Evolutionary conservation across 148 eudicot genomes (phyloP), one percentile per base, ranked within the genome.

Genomic region (Salicornia ramosissima): DNA sequence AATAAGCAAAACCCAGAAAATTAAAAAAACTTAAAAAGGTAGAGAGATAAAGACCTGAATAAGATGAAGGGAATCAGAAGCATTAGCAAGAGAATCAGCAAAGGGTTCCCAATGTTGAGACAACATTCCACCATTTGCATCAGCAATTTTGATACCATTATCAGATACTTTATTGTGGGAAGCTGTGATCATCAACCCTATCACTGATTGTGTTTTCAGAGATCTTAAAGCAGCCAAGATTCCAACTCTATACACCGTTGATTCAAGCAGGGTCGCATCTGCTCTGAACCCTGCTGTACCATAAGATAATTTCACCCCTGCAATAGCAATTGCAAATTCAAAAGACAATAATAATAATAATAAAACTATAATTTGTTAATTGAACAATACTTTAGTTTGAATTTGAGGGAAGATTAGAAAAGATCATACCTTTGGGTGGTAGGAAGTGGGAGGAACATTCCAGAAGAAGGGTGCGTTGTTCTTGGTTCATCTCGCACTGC

Each of bases 131-230:
- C 98, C 98, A 70, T 77, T 73, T 0, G 90, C 86, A 63, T 93
- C 98, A 3, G 98, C 89, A 21, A 93, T 80, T 70, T 93, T 93
- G 68, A 93, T 86, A 0, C 98, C 98, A 79, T 93, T 93, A 64
- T 93, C 98, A 18, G 85, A 80, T 5, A 82, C 90, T 46, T 84
- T 62, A 56, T 93, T 93, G 53, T 93, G 98, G 0, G 98, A 93
- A 34, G 98, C 98, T 1, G 98, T 93, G 85, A 93, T 93, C 98
- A 93, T 90, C 79, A 93, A 70, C 0, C 98, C 98, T 46, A 86
- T 84, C 43, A 82, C 84, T 0, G 90, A 80, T 18, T 78, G 65
- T 0, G 88, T 88, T 70, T 90, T 81, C 9, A 93, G 19, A 0
- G 98, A 86, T 74, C 98, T 80, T 34, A 93, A 57, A 0, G 89